These are phyloP conservation scores for Lactifluus volemus DNA, from an alignment of 768 basidiomycete species.

Conservation along the genomic window DNA sequence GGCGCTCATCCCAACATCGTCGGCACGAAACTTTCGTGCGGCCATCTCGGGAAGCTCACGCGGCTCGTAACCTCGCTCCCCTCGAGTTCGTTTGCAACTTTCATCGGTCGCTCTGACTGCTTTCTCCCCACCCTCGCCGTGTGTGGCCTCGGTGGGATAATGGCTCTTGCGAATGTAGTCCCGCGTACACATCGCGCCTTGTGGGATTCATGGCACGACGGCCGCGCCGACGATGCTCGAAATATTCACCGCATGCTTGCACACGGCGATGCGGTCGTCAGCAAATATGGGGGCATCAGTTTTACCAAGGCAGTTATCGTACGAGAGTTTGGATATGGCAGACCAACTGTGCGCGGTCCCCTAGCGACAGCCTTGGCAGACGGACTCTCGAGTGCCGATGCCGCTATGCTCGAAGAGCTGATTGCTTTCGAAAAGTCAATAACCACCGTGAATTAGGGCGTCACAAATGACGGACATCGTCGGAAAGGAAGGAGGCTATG, in stretches of 20 bases:
- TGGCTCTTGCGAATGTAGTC: conserved; percentile 50
- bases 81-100: conserved; percentile 51
- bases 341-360: conserved; percentile 26
- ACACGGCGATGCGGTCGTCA: conserved; percentile 47
- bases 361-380: conserved; percentile 19
- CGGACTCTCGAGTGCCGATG: conserved; percentile 18
- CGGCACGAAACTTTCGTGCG: conserved; percentile 80
- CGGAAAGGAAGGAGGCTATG: neutral
- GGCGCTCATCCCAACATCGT: conserved; percentile 78
- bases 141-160: conserved; percentile 43
- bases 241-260: neutral
- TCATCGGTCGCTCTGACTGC: conserved; percentile 66
- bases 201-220: conserved; percentile 22
- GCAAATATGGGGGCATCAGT: conserved; percentile 56
- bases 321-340: conserved; percentile 58
- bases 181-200: conserved; percentile 14
- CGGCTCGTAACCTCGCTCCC: conserved; percentile 56
- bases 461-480: neutral
- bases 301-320: conserved; percentile 59
- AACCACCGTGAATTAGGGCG: conserved; percentile 18
- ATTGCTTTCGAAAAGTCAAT: conserved; percentile 28
- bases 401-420: conserved; percentile 23
- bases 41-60: conserved; percentile 75
- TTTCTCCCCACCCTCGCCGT: conserved; percentile 55
- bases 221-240: conserved; percentile 51